Evolutionary conservation across 75 land plant genomes (phyloP).

Genomic region (Chamaecyparis obtusa): DNA sequence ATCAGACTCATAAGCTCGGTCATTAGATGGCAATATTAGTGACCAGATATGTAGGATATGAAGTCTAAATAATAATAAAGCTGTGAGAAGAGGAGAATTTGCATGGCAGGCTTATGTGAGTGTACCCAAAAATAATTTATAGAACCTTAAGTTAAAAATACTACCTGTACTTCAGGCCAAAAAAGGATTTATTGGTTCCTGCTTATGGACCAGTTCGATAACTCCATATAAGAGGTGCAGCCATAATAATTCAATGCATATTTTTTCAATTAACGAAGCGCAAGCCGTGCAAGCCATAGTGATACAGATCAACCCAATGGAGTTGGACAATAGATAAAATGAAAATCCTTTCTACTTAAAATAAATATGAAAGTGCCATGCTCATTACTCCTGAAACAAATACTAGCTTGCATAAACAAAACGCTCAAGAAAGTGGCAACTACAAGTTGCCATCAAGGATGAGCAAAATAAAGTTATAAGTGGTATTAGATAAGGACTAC

Average conservation of each 20-base stretch:
- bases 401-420: slow-evolving; percentile 9
- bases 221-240: neutral
- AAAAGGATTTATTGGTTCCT: neutral
- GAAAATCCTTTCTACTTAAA: neutral
- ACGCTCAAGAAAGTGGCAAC: slow-evolving; percentile 6
- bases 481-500: neutral
- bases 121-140: neutral
- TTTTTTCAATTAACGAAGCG: neutral
- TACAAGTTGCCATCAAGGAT: slow-evolving; percentile 11
- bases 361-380: slow-evolving; percentile 4
- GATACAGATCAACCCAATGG: slow-evolving; percentile 7
- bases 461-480: slow-evolving; percentile 11
- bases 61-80: neutral
- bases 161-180: neutral
- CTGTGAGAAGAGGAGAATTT: neutral
- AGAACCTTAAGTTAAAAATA: neutral
- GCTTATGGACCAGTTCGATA: neutral
- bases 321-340: neutral
- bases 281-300: neutral
- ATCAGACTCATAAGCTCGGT: neutral
- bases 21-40: neutral
- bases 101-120: neutral
- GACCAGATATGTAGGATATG: neutral
- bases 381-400: slow-evolving; percentile 8
- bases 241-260: neutral